Conservation (phyloP, 2,329 filamentous ascomycete species). For the Penicillium sp. region DNA sequence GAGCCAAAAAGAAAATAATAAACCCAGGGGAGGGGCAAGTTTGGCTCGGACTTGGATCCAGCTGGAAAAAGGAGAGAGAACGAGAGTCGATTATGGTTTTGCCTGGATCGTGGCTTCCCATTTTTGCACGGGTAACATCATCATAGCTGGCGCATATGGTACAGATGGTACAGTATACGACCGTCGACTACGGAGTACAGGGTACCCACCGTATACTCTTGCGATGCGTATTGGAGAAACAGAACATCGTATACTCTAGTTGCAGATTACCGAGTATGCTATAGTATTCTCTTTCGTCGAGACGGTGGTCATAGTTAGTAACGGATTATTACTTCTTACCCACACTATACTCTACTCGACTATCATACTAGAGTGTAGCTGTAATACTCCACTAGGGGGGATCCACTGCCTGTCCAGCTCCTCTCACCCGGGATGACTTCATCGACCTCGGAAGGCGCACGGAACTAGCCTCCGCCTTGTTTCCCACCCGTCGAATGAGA, state of each 20-base stretch:
- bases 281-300: too few species aligned
- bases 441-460: constrained; percentile 22
- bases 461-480: constrained; percentile 32
- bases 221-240: too few species aligned
- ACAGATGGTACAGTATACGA: too few species aligned
- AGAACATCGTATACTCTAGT: neutral
- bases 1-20: too few species aligned
- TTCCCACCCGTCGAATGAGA: constrained; percentile 17
- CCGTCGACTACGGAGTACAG: too few species aligned
- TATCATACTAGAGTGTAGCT: neutral
- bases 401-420: neutral
- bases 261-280: neutral
- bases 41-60: neutral
- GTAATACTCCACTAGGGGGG: neutral
- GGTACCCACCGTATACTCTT: neutral
- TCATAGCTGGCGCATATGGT: neutral
- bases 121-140: constrained; percentile 4
- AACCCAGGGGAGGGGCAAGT: neutral
- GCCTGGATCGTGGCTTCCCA: neutral
- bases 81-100: constrained; percentile 10
- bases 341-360: neutral
- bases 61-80: constrained; percentile 7
- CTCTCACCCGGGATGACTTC: constrained; percentile 27
- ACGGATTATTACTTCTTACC: neutral
- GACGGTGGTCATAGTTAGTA: too few species aligned